Conservation (phyloP, 1,284 basidiomycete genomes). For the Cutaneotrichosporon sp. region DNA sequence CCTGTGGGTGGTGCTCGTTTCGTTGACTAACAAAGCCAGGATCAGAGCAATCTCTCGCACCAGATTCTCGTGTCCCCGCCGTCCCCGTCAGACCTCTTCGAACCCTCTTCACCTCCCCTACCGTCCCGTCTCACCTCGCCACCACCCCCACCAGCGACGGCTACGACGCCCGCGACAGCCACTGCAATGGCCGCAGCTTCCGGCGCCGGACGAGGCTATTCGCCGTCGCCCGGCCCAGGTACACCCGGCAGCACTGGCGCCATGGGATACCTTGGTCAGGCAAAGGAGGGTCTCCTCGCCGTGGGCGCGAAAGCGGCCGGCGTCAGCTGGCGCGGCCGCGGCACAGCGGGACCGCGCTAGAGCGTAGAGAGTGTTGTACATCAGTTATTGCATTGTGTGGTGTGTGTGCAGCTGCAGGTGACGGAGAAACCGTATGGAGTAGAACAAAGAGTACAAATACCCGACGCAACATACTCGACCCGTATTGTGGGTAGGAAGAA, state of each 20-base stretch:
- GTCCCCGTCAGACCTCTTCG: conserved; percentile 37
- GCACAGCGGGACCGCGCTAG: not conserved
- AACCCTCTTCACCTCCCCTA: conserved; percentile 25
- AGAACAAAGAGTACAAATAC: too few relatives aligned
- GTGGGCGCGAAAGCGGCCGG: conserved; percentile 4
- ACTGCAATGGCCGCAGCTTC: conserved; percentile 2
- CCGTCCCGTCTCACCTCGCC: conserved; percentile 30
- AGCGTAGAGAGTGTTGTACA: not conserved
- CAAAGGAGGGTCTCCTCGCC: conserved; percentile 26
- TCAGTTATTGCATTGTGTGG: too few relatives aligned
- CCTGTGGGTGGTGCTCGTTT: conserved; percentile 21
- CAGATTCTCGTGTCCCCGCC: conserved; percentile 42
- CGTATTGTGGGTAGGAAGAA: too few relatives aligned
- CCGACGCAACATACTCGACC: too few relatives aligned
- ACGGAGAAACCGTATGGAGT: too few relatives aligned
- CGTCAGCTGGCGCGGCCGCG: not conserved
- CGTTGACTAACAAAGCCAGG: conserved; percentile 7
- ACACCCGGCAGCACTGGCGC: conserved; percentile 8
- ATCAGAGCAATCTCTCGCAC: conserved; percentile 32
- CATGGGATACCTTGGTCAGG: conserved; percentile 43
- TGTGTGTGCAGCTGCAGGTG: too few relatives aligned
- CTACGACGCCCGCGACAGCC: conserved; percentile 19
- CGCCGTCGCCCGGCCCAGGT: too few relatives aligned
- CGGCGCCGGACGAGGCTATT: too few relatives aligned
- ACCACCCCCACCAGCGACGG: conserved; percentile 13